These are phyloP conservation scores for Talaromyces sp. DNA, from an alignment of 2,329 filamentous ascomycete species.

Conservation along the genomic window DNA sequence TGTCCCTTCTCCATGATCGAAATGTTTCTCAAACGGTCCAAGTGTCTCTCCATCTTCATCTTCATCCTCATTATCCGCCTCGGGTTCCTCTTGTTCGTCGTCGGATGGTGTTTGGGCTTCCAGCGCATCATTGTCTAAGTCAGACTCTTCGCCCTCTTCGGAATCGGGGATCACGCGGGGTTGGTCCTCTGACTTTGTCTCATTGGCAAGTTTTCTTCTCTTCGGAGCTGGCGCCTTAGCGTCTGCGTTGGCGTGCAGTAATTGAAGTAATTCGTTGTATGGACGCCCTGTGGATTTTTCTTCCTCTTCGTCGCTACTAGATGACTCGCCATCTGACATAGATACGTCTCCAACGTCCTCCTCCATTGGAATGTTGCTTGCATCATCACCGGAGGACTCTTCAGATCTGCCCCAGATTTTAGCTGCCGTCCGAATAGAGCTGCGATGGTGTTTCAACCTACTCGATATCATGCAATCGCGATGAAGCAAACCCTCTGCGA, in stretches of 20 bases:
- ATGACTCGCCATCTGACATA: slow-evolving; percentile 37
- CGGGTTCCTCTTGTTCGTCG: slow-evolving; percentile 42
- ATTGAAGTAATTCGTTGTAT: slow-evolving; percentile 61
- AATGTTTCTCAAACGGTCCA: slow-evolving; percentile 83
- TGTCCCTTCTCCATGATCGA: slow-evolving; percentile 67
- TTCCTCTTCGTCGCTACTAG: slow-evolving; percentile 47
- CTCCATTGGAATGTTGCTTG: slow-evolving; percentile 48
- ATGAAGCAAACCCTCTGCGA: slow-evolving; percentile 38
- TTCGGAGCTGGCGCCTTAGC: slow-evolving; percentile 52
- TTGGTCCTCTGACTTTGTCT: slow-evolving; percentile 27
- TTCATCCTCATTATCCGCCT: slow-evolving; percentile 27
- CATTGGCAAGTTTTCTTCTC: slow-evolving; percentile 54
- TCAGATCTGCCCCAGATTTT: slow-evolving; percentile 29
- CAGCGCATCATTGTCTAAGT: slow-evolving; percentile 43
- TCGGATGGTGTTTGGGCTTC: slow-evolving; percentile 54
- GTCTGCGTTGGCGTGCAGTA: slow-evolving; percentile 50
- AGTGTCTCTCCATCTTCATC: slow-evolving; percentile 42
- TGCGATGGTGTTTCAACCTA: slow-evolving; percentile 24
- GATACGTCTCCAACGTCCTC: slow-evolving; percentile 46
- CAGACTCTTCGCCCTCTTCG: slow-evolving; percentile 31
- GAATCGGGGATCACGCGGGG: slow-evolving; percentile 25
- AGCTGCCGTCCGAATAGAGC: slow-evolving; percentile 5
- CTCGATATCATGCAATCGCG: slow-evolving; percentile 43
- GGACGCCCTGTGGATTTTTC: slow-evolving; percentile 46
- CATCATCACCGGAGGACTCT: slow-evolving; percentile 30